Evolutionary conservation across 345 rosid genomes (phyloP).

Genomic region (Tarenaya hassleriana): DNA sequence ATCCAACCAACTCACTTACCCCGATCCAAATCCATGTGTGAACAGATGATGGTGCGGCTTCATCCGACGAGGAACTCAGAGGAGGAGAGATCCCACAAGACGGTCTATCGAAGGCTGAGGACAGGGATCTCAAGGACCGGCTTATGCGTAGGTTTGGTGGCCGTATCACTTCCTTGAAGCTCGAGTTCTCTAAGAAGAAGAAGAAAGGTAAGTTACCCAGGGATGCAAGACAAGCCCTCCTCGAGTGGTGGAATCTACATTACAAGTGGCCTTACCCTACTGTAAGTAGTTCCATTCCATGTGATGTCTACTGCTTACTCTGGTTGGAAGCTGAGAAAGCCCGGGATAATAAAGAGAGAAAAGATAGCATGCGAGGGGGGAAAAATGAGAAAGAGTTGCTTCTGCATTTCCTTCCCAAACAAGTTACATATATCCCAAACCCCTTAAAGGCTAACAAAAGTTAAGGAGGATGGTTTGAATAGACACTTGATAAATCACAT

Average conservation of each 20-base stretch:
- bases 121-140: constrained; percentile 57
- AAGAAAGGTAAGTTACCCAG: constrained; percentile 80
- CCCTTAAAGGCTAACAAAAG: no score
- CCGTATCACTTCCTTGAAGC: constrained; percentile 62
- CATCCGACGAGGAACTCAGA: constrained; percentile 65
- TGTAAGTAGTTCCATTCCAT: constrained; percentile 26
- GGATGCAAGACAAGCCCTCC: constrained; percentile 69
- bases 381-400: no score
- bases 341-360: no score
- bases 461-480: no score
- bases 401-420: no score
- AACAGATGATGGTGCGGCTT: constrained; percentile 47
- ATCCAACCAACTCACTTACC: no score
- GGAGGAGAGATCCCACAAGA: constrained; percentile 51
- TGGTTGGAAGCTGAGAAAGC: no score
- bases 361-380: no score
- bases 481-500: no score
- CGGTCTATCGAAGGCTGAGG: constrained; percentile 42
- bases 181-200: constrained; percentile 74
- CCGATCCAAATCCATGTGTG: neutral
- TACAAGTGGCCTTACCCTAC: constrained; percentile 88
- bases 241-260: constrained; percentile 74
- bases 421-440: no score
- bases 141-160: constrained; percentile 61
- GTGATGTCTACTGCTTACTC: no score